Base-by-base conservation (phyloP, 305 asterid species). In the Fraxinus paxiana region DNA sequence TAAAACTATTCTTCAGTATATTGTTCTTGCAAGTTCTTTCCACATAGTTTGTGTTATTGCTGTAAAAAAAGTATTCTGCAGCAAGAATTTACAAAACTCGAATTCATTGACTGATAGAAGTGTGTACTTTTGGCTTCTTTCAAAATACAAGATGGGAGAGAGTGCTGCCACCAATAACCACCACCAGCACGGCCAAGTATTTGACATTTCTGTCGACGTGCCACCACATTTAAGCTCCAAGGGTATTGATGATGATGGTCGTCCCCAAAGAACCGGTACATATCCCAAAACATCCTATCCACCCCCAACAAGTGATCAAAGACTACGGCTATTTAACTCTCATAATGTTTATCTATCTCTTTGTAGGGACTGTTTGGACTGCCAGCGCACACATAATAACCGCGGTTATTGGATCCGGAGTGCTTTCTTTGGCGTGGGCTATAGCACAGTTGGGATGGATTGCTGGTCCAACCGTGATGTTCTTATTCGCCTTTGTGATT, bases 331-430 rank as follows among this genome's bases (percentile, higher is more conserved):
- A n/a, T 54, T 56, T 3, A 26, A 8, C 3, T 15, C n/a, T 24
- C 17, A 8, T 4, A 65, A 65, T 65, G 0, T 17, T 15, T 46
- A 46, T 48, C 0, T 48, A 5, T 48, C 61, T 48, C 22, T 15
- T 20, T 33, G 8, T 77, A 89, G 92, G 92, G 80, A 89, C 9
- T 79, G 89, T 88, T 70, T 89, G 92, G 91, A 89, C 92, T 5
- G 91, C 92, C 0, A 89, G 92, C 30, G 91, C 92, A 18, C 92
- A 89, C 48, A 89, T 89, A n/a, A 89, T 89, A 38, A 89, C 92
- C 0, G 92, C 92, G 4, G 92, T 89, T 80, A 89, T 89, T 6
- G 92, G 92, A 5, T 89, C 92, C 0, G 91, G 92, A 33, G 92
- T 89, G 17, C 85, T 89, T 6, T 89, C 92, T 17, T 43, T 89